Evolutionary conservation across 805 yeast species (phyloP).

Genomic region (Starmera amethionina): DNA sequence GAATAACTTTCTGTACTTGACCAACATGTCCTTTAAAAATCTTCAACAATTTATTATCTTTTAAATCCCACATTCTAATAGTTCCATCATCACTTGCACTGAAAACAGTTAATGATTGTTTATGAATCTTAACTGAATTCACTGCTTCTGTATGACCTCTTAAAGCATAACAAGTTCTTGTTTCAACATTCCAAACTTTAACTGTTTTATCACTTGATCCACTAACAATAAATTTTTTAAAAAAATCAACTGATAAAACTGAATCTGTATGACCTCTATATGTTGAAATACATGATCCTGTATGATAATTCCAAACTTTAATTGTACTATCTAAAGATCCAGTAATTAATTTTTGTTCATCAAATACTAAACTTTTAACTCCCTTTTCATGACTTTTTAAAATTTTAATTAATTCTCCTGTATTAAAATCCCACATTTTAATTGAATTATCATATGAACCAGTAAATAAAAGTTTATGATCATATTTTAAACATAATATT

Average conservation of each 20-base stretch:
- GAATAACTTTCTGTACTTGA: slow-evolving; percentile 88
- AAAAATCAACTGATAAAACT: slow-evolving; percentile 77
- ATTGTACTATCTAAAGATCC: slow-evolving; percentile 89
- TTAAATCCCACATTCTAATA: slow-evolving; percentile 89
- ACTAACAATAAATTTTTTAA: slow-evolving; percentile 72
- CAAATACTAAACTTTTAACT: slow-evolving; percentile 77
- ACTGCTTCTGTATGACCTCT: slow-evolving; percentile 94
- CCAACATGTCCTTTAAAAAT: slow-evolving; percentile 87
- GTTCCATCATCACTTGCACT: slow-evolving; percentile 90
- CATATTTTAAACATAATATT: slow-evolving; percentile 79
- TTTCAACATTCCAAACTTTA: slow-evolving; percentile 94
- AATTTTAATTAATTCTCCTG: slow-evolving; percentile 70
- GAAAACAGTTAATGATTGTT: slow-evolving; percentile 66
- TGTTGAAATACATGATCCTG: slow-evolving; percentile 90
- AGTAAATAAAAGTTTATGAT: slow-evolving; percentile 70
- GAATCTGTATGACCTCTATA: slow-evolving; percentile 88
- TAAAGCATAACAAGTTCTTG: slow-evolving; percentile 83
- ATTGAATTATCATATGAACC: slow-evolving; percentile 89
- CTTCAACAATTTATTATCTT: slow-evolving; percentile 66
- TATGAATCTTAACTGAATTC: slow-evolving; percentile 79
- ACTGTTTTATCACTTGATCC: slow-evolving; percentile 91
- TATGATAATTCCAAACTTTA: slow-evolving; percentile 91
- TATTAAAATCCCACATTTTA: slow-evolving; percentile 85
- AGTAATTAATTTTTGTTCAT: slow-evolving; percentile 79
- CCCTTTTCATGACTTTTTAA: slow-evolving; percentile 85